Conservation (phyloP, 208 protist species). For the Trypanosoma platydactyli region DNA sequence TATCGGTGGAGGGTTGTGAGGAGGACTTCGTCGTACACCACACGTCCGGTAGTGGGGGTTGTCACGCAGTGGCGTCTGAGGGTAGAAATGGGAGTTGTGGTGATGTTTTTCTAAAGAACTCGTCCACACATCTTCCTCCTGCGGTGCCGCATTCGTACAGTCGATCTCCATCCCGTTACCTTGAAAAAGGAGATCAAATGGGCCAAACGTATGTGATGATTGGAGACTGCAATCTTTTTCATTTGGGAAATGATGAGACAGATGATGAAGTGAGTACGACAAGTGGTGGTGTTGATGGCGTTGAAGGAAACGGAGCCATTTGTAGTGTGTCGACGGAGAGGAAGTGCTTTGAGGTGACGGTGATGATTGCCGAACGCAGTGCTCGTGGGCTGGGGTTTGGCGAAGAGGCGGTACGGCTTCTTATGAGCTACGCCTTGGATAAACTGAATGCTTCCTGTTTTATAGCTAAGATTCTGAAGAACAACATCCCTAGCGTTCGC, state of each 20-base stretch:
- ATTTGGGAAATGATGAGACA: conserved; percentile 40
- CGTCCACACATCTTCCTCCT: too few species aligned
- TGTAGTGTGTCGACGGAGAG: too few species aligned
- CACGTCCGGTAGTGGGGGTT: too few species aligned
- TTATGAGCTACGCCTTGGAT: conserved; percentile 87
- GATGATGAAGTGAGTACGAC: conserved; percentile 18
- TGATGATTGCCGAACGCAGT: conserved; percentile 84
- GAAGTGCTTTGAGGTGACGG: conserved; percentile 78
- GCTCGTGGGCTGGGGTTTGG: conserved; percentile 77
- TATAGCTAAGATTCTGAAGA: conserved; percentile 87
- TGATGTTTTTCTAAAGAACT: too few species aligned
- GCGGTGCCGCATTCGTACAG: background rate
- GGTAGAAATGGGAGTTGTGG: too few species aligned
- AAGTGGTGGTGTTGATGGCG: background rate
- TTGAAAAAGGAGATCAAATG: background rate
- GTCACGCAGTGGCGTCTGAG: too few species aligned
- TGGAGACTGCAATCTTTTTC: conserved; percentile 92
- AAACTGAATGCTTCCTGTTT: conserved; percentile 67
- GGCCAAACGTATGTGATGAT: conserved; percentile 45
- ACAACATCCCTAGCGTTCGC: conserved; percentile 65
- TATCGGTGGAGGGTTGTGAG: too few species aligned
- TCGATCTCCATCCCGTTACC: background rate
- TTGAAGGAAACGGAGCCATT: background rate
- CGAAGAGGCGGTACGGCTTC: conserved; percentile 62
- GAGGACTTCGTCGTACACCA: too few species aligned